Evolutionary conservation across 306 rosid genomes (phyloP).

Genomic region (Castanopsis chinensis): DNA sequence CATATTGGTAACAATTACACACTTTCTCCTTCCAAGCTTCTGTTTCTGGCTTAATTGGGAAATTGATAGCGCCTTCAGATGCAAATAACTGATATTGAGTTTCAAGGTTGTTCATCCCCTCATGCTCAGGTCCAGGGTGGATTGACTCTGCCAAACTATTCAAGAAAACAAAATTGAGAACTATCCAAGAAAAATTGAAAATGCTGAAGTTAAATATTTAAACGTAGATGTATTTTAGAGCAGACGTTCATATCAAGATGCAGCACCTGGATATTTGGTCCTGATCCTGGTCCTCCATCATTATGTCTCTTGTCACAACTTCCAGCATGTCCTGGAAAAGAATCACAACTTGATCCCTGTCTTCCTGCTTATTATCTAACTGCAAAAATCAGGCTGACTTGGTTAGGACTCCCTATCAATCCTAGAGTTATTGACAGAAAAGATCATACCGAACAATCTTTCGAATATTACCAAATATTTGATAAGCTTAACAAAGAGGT

Average conservation of each 20-base stretch:
- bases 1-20: constrained; percentile 8
- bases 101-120: constrained; percentile 68
- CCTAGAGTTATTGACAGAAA: constrained; percentile 6
- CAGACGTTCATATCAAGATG: constrained; percentile 13
- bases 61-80: constrained; percentile 84
- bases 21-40: constrained; percentile 98
- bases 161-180: constrained; percentile 21
- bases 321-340: constrained; percentile 98
- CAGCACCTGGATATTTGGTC: constrained; percentile 58
- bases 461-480: constrained; percentile 57
- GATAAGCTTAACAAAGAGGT: constrained; percentile 66
- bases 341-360: constrained; percentile 81
- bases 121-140: constrained; percentile 68
- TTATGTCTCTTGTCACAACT: constrained; percentile 87
- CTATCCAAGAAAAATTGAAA: constrained; percentile 32
- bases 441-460: background rate
- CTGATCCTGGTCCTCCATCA: constrained; percentile 60
- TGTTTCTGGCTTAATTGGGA: constrained; percentile 67
- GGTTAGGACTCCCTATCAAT: constrained; percentile 25
- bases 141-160: constrained; percentile 71
- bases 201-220: background rate
- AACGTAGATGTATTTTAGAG: background rate
- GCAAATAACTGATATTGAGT: constrained; percentile 86
- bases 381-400: constrained; percentile 34
- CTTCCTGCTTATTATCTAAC: constrained; percentile 65